These are phyloP conservation scores for Arxiozyma bovina DNA, from an alignment of 1,139 yeast genomes.

Conservation along the genomic window DNA sequence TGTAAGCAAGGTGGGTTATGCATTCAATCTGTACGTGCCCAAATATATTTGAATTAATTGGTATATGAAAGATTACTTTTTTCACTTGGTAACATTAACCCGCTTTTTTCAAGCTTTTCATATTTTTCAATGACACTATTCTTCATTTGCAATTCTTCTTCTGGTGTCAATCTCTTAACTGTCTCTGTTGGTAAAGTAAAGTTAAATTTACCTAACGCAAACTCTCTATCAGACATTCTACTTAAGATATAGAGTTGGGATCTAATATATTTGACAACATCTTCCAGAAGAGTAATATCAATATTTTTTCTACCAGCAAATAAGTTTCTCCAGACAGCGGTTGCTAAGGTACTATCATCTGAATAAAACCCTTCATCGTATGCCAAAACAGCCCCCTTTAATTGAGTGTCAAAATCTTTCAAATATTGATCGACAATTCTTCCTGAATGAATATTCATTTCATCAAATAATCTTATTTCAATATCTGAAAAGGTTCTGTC, in stretches of 20 bases:
- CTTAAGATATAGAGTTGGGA: conserved; percentile 81
- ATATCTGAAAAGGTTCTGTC: conserved; percentile 86
- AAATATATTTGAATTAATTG: conserved; percentile 27
- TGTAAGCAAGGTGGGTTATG: no score
- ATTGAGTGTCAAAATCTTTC: conserved; percentile 83
- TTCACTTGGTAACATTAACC: conserved; percentile 51
- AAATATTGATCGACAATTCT: conserved; percentile 77
- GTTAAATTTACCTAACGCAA: conserved; percentile 79
- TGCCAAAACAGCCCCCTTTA: conserved; percentile 80
- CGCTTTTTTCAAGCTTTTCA: conserved; percentile 35
- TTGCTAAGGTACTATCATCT: conserved; percentile 76
- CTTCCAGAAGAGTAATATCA: conserved; percentile 78
- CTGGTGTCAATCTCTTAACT: conserved; percentile 60
- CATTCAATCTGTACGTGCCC: neutral
- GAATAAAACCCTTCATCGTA: conserved; percentile 87
- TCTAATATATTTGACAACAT: conserved; percentile 78
- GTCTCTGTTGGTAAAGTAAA: conserved; percentile 81
- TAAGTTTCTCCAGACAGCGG: conserved; percentile 85
- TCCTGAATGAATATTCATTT: conserved; percentile 75
- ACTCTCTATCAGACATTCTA: conserved; percentile 80
- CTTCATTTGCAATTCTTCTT: conserved; percentile 44
- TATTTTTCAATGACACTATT: conserved; percentile 38
- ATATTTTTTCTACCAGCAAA: conserved; percentile 79
- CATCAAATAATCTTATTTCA: conserved; percentile 76
- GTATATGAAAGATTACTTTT: conserved; percentile 55